Evolutionary conservation across 1,284 basidiomycete species (phyloP), one percentile per base, ranked within the genome.

Genomic region (Hemileia vastatrix): DNA sequence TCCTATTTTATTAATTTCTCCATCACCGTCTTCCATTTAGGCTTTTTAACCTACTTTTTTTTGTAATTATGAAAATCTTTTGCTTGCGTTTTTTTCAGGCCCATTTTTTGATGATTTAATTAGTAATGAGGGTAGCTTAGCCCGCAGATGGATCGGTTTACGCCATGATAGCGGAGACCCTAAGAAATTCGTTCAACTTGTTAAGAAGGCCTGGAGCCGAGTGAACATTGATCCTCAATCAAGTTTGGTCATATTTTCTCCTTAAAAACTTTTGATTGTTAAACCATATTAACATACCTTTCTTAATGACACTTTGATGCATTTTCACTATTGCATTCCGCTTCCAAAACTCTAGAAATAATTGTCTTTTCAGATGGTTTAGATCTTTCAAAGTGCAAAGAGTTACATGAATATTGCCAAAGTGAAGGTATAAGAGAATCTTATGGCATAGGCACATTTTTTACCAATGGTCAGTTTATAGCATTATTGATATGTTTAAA

Each of bases 151-250:
- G 91, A 78, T 78, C 18, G 86, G 86, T 0, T 78, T 96, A 19
- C 83, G 92, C n/a, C 92, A 96, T 76, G 92, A 96, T 75, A 90
- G 87, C 1, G 91, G 91, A 1, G 86, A 93, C 71, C 90, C 92
- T 0, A 82, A 87, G 66, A 76, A 76, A 9, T 95, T 89, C 71
- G 88, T 85, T 4, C 81, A 82, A 15, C 79, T 81, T 19, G 89
- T 85, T 13, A 87, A 85, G 71, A 79, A 81, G 66, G 80, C 86
- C 54, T 95, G 87, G 69, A 77, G 83, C 54, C 78, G 79, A 15
- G 76, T 88, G 1, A 85, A 83, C 0, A 83, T 88, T 40, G 83
- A 88, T 63, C 77, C 82, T 48, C 77, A 77, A 49, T 80, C 81
- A 32, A 93, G 72, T 72, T 21, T n/a, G n/a, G n/a, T n/a, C n/a